Conservation (phyloP, 2,329 filamentous ascomycete genomes). For the Trichoderma sp. region DNA sequence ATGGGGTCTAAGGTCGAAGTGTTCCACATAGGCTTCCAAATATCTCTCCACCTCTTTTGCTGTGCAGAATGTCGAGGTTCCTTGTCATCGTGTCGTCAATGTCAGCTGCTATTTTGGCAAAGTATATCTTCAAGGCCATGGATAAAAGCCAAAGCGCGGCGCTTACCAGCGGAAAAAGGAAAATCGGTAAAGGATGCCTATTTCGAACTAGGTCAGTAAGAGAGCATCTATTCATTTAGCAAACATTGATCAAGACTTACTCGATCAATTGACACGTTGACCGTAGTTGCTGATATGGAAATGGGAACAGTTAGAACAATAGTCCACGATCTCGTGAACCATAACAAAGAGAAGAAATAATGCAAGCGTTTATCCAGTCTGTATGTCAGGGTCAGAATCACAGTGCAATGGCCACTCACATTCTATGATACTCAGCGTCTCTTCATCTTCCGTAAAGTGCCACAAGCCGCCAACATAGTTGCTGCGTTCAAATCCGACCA, state of each 20-base stretch:
- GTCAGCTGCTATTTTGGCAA: not conserved
- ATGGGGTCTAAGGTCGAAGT: constrained; percentile 35
- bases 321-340: not conserved
- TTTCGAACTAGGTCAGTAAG: not conserved
- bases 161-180: constrained; percentile 34
- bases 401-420: constrained; percentile 29
- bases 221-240: not conserved
- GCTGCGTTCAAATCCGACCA: constrained; percentile 45
- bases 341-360: not conserved
- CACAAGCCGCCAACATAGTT: constrained; percentile 46
- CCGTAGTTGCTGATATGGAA: constrained; percentile 28
- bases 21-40: constrained; percentile 37
- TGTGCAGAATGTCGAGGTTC: constrained; percentile 28
- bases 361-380: not conserved
- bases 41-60: constrained; percentile 36
- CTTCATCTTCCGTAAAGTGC: constrained; percentile 40
- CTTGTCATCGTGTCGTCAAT: constrained; percentile 8
- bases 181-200: constrained; percentile 34
- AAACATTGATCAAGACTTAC: constrained; percentile 14
- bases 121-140: not conserved
- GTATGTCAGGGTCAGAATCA: not conserved
- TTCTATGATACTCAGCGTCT: constrained; percentile 38
- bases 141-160: not conserved
- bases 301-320: not conserved
- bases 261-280: constrained; percentile 30